These are phyloP conservation scores for Rhytidhysteron rufulum DNA, from an alignment of 2,329 filamentous ascomycete species.

Conservation along the genomic window DNA sequence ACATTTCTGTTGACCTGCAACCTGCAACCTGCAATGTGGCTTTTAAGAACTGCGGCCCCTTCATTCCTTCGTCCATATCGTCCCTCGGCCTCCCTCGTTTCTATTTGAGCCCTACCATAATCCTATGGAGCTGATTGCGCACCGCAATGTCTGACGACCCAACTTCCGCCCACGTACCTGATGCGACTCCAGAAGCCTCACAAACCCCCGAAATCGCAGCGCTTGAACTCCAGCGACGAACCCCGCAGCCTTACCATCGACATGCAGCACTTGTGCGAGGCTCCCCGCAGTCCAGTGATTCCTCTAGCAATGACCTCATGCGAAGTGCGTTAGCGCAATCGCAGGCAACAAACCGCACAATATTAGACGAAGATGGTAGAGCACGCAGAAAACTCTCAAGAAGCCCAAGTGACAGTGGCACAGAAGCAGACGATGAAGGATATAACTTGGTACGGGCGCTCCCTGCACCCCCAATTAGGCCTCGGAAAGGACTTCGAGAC, in stretches of 20 bases:
- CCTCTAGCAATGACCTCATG: constrained; percentile 14
- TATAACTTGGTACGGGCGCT: constrained; percentile 71
- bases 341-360: constrained; percentile 8
- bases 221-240: constrained; percentile 34
- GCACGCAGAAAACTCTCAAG: constrained; percentile 26
- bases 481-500: constrained; percentile 74
- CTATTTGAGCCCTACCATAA: background rate
- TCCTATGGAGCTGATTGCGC: constrained; percentile 4
- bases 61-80: constrained; percentile 5
- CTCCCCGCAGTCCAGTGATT: constrained; percentile 10
- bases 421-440: constrained; percentile 92
- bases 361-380: constrained; percentile 22
- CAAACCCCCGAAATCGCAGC: constrained; percentile 21
- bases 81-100: background rate
- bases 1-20: too few species aligned
- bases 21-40: background rate
- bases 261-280: constrained; percentile 22
- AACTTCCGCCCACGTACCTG: constrained; percentile 9
- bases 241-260: constrained; percentile 36
- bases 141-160: constrained; percentile 13
- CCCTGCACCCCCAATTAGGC: constrained; percentile 69
- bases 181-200: constrained; percentile 16
- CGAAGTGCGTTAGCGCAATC: constrained; percentile 12
- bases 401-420: constrained; percentile 78
- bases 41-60: background rate